Conservation (phyloP, 805 yeast genomes). For the Candida rishiriensis region DNA sequence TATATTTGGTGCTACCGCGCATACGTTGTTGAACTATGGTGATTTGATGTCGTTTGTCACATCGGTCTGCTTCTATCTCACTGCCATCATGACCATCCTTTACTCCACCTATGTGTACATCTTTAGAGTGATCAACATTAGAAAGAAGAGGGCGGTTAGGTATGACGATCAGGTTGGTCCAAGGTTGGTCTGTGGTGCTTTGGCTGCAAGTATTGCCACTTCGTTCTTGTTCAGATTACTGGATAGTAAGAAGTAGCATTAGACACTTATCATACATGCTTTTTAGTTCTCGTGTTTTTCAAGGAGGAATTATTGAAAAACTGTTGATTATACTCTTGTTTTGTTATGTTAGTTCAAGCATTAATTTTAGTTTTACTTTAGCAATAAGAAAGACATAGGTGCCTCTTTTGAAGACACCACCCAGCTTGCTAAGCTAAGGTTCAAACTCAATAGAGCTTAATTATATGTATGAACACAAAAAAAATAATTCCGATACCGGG, state of each 20-base stretch:
- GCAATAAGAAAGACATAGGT: no score
- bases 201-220: constrained; percentile 63
- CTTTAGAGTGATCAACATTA: constrained; percentile 77
- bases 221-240: constrained; percentile 52
- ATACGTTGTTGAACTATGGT: constrained; percentile 82
- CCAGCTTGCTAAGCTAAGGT: no score
- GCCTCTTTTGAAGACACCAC: no score
- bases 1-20: constrained; percentile 84
- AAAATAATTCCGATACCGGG: constrained; percentile 66
- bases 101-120: constrained; percentile 74
- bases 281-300: no score
- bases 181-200: constrained; percentile 67
- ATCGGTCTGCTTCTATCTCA: constrained; percentile 77
- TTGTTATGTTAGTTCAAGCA: no score
- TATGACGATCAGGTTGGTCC: constrained; percentile 92
- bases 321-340: no score
- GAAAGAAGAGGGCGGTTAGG: constrained; percentile 75
- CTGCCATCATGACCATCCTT: constrained; percentile 67
- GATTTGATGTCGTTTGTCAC: constrained; percentile 70
- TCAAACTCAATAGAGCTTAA: no score
- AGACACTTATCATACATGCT: no score
- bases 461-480: no score
- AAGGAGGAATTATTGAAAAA: no score
- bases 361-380: no score
- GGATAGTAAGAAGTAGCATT: constrained; percentile 19